A percentile compares a stretch with the other conserved stretches of the same genome.
Conservation (phyloP, 1,284 basidiomycete species). For the Jaminaea rosea region DNA sequence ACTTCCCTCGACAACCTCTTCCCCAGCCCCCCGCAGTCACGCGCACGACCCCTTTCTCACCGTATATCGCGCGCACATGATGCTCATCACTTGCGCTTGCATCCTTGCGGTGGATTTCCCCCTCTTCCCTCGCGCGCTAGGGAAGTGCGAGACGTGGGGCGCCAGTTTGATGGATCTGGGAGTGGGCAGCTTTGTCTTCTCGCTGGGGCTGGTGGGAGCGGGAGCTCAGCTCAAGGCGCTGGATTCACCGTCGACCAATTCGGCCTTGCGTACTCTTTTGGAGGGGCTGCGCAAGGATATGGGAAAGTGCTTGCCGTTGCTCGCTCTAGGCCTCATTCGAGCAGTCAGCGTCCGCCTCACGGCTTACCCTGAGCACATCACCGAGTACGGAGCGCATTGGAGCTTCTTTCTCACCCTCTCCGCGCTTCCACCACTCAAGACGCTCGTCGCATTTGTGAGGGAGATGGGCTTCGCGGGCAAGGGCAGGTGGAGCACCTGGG, state of each 20-base stretch:
- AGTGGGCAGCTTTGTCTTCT: slow-evolving; percentile 91
- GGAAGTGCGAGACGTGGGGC: slow-evolving; percentile 90
- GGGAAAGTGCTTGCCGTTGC: slow-evolving; percentile 64
- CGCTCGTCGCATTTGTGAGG: background rate
- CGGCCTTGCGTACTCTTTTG: slow-evolving; percentile 14
- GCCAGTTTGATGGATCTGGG: slow-evolving; percentile 90
- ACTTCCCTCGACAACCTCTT: background rate
- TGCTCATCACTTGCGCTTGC: slow-evolving; percentile 78
- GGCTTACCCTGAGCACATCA: slow-evolving; percentile 89
- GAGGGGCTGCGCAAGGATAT: slow-evolving; percentile 55
- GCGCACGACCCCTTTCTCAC: slow-evolving; percentile 58
- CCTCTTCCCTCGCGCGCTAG: slow-evolving; percentile 75
- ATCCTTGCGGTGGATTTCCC: slow-evolving; percentile 92
- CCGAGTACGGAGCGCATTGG: slow-evolving; percentile 96
- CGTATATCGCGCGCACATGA: slow-evolving; percentile 87
- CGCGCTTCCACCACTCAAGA: slow-evolving; percentile 57
- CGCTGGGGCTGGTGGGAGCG: slow-evolving; percentile 79
- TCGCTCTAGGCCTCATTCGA: slow-evolving; percentile 66
- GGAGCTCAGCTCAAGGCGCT: slow-evolving; percentile 60
- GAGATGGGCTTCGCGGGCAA: background rate
- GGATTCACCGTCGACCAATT: slow-evolving; percentile 11
- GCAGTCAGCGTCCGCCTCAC: slow-evolving; percentile 82
- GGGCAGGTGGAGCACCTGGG: background rate
- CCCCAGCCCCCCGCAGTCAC: background rate
- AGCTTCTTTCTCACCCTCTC: slow-evolving; percentile 96